Evolutionary conservation across 2,329 filamentous ascomycete genomes (phyloP).

Genomic region (Orbilia brochopaga): DNA sequence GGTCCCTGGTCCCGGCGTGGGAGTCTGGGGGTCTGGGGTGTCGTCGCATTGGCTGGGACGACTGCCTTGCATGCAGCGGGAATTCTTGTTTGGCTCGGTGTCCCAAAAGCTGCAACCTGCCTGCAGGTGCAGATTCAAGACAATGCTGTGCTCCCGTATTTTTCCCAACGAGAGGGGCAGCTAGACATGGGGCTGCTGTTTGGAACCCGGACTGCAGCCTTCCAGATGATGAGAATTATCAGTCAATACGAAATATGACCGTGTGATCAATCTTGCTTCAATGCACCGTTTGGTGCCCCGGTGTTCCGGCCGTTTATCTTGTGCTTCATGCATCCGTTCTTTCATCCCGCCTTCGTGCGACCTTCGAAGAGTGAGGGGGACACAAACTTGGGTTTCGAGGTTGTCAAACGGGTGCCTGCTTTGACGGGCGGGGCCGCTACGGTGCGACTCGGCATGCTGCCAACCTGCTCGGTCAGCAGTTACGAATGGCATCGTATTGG

Average conservation of each 20-base stretch:
- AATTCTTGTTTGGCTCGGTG: constrained; percentile 29
- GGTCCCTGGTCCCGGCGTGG: constrained; percentile 28
- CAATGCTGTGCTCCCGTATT: constrained; percentile 5
- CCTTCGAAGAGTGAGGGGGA: neutral
- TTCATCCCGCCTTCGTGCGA: neutral
- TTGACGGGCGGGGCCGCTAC: neutral
- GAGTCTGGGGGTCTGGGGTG: constrained; percentile 6
- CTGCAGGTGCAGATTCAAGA: constrained; percentile 18
- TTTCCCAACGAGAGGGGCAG: constrained; percentile 1
- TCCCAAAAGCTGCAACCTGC: constrained; percentile 36
- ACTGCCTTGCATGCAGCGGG: constrained; percentile 43
- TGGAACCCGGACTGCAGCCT: neutral
- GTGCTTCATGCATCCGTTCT: neutral
- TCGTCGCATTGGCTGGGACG: constrained; percentile 33
- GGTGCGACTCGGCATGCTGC: neutral
- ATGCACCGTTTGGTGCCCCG: neutral
- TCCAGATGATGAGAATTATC: neutral
- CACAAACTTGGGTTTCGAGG: neutral
- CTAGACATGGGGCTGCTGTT: neutral
- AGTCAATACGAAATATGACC: no score
- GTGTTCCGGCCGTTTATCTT: constrained; percentile 1
- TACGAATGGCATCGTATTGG: neutral
- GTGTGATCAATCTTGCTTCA: neutral
- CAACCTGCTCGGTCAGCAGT: neutral
- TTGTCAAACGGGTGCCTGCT: constrained; percentile 3